Evolutionary conservation across 2,329 filamentous ascomycete genomes (phyloP), one percentile per base, ranked within the genome.

Genomic region (Alternaria sp.): DNA sequence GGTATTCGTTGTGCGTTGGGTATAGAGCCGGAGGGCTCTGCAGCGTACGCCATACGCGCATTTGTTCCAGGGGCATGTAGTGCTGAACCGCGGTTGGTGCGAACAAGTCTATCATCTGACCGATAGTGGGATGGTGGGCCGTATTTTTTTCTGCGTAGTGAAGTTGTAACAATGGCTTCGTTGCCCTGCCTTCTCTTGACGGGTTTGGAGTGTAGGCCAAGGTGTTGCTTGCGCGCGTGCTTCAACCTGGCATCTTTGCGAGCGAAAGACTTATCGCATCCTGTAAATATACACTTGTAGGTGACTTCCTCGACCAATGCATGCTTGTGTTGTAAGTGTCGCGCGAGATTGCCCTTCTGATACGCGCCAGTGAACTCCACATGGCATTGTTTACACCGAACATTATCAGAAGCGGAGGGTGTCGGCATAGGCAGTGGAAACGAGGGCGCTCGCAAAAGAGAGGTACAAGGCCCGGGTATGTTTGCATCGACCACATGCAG

Each of bases 161-260:
- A 9, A 28, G n/a, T 23, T 5, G 51, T 21, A 37, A 24, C 11
- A 26, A 8, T 46, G 21, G 13, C 13, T 7, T 56, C 44, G 2
- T 48, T 23, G 24, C 46, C 39, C 26, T 51, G 53, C n/a, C 37
- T 51, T 24, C 54, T 53, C 39, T 46, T 37, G 6, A 48, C 36
- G 1, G 60, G 44, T 2, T 53, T 45, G 9, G 46, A 23, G 21
- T 46, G 17, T 4, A 65, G 21, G 14, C 55, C 53, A 7, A 59
- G 54, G 39, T 66, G 62, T 4, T 55, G 48, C 9, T 54, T 54
- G 14, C 57, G 54, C 17, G 51, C 52, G 37, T 66, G 64, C 28
- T 65, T 65, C 28, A 58, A 44, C 13, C 50, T 42, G 21, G 62
- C 64, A 17, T 66, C 64, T 34, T 48, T 34, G 21, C 61, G 54